Base-by-base conservation (phyloP, 2,329 filamentous ascomycete species). In the Penicillium sp. region DNA sequence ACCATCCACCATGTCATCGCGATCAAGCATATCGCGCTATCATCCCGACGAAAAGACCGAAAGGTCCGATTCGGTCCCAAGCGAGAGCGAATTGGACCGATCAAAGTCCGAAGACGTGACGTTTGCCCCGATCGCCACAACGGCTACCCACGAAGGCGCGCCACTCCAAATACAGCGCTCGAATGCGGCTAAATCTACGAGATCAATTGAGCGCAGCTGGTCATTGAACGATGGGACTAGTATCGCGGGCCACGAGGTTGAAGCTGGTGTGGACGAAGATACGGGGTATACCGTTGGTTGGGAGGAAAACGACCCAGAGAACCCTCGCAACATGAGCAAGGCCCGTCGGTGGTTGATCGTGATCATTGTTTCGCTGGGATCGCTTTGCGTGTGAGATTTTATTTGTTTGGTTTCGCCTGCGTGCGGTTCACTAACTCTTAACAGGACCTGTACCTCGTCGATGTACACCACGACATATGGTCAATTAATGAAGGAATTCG, bases 391-490 rank as follows among this genome's bases (percentile, higher is more conserved):
- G 88, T 92, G 82, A 81, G 89, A 18, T 24, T 16, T 50, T 45
- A 27, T 27, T 40, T 49, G 13, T 29, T 34, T 54, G 14, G 13
- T 14, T 14, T 34, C 32, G 34, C 13, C 13, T n/a, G 34, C 16
- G 21, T 22, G 16, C 9, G 14, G 4, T 24, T 9, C 24, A 13
- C 32, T 47, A 22, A 46, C 36, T 38, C 2, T 45, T 56, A 18
- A 56, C 40, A 92, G 89, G 50, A 96, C 92, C 8, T 91, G 88
- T 69, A 85, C 90, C 1, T 92, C 89, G 45, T 94, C 91, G n/a
- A 86, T 96, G 64, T 96, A 97, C 73, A 93, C 91, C 0, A 85
- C 85, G 11, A 94, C 90, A 0, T 97, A 96, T 71, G 69, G 67
- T 16, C 89, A 94, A 72, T 85, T 96, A 74, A 85, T 87, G 58